Conservation (phyloP, 768 basidiomycete genomes). For the Tylopilus rubrobrunneus region DNA sequence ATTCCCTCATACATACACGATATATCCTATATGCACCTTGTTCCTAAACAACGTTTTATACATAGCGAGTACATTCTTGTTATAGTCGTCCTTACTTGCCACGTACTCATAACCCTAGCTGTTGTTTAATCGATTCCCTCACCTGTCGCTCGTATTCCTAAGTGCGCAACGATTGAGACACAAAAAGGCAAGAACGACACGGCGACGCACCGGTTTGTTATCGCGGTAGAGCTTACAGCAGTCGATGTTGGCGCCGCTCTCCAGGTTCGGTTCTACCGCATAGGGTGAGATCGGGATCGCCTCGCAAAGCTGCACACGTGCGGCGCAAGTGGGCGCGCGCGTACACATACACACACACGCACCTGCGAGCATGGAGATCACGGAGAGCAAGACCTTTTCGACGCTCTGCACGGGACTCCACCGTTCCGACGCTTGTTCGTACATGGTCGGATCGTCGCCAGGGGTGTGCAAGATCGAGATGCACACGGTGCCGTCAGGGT, state of each 20-base stretch:
- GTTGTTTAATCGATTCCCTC: slow-evolving; percentile 75
- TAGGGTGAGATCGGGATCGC: neutral
- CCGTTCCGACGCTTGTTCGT: slow-evolving; percentile 91
- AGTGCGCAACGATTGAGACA: neutral
- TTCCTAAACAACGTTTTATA: neutral
- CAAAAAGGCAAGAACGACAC: no score
- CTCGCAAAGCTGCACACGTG: neutral
- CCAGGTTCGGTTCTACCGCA: slow-evolving; percentile 84
- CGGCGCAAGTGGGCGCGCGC: no score
- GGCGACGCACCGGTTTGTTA: slow-evolving; percentile 50
- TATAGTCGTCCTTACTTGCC: slow-evolving; percentile 12
- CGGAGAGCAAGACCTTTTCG: slow-evolving; percentile 93
- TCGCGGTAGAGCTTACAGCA: slow-evolving; percentile 97
- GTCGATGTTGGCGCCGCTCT: slow-evolving; percentile 95
- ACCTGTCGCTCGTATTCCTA: slow-evolving; percentile 89
- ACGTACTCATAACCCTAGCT: slow-evolving; percentile 63
- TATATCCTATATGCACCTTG: neutral
- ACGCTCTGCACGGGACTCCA: slow-evolving; percentile 99
- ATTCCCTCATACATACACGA: neutral
- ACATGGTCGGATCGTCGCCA: slow-evolving; percentile 74
- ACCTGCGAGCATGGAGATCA: slow-evolving; percentile 97
- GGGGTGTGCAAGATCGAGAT: slow-evolving; percentile 97
- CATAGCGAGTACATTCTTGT: slow-evolving; percentile 9
- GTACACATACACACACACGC: slow-evolving; percentile 15
- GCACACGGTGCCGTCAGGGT: slow-evolving; percentile 94